phyloP scores from a whole-genome alignment of 495 filamentous ascomycete genomes.

The Evansstolkia leycettana region DNA sequence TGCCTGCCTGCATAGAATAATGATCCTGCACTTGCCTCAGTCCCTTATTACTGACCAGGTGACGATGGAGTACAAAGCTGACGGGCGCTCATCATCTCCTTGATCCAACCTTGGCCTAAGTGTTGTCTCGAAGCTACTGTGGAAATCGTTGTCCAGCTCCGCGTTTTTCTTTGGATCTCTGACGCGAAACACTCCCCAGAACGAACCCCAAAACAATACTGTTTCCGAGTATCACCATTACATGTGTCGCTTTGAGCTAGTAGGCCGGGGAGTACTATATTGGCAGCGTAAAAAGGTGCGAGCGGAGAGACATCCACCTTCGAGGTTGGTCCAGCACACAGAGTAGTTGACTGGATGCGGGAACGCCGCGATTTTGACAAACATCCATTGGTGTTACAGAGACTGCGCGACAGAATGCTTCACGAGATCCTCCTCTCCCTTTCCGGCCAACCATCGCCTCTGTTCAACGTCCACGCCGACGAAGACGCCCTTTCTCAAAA shows the following conservation, averaged over 20 bases:
- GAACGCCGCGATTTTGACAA: conserved; percentile 1
- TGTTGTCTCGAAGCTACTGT: too few species aligned
- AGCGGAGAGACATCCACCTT: conserved; percentile 6
- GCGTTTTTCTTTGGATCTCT: neutral
- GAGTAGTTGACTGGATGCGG: neutral
- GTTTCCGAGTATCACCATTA: conserved; percentile 4
- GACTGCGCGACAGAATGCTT: conserved; percentile 54
- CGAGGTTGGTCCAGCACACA: conserved; percentile 5
- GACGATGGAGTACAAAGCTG: too few species aligned
- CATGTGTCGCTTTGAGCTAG: conserved; percentile 42
- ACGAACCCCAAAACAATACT: neutral
- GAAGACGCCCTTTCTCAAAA: conserved; percentile 25
- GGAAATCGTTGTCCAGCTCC: too few species aligned
- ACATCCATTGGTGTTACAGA: conserved; percentile 6
- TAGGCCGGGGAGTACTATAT: conserved; percentile 34
- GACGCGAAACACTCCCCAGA: too few species aligned
- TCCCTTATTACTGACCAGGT: too few species aligned
- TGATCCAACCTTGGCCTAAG: too few species aligned
- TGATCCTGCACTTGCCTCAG: too few species aligned
- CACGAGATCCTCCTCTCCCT: conserved; percentile 94
- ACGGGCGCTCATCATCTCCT: too few species aligned
- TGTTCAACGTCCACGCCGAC: conserved; percentile 44
- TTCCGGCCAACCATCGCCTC: conserved; percentile 81
- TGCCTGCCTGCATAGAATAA: too few species aligned
- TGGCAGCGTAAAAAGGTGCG: conserved; percentile 23